phyloP scores from a whole-genome alignment of 129 eudicot species.

The Glebionis coronaria region DNA sequence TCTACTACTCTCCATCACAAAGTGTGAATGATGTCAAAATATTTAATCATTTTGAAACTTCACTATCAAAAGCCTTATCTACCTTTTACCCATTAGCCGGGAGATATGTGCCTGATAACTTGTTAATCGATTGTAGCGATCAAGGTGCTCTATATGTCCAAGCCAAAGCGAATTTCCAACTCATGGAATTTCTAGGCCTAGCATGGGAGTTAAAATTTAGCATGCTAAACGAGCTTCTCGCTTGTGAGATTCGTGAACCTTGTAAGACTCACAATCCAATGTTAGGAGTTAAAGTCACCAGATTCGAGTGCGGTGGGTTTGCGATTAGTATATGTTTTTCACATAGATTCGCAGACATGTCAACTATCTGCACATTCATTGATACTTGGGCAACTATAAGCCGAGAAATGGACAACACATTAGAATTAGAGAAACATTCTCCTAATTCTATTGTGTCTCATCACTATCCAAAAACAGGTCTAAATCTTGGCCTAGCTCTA shows the following conservation, averaged over 20 bases:
- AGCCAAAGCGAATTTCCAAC: neutral
- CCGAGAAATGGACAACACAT: neutral
- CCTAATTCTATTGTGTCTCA: neutral
- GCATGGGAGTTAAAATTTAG: too few species aligned
- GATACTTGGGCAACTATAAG: too few species aligned
- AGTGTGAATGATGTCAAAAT: neutral
- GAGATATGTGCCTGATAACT: too few species aligned
- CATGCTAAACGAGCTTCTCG: neutral
- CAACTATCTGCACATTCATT: neutral
- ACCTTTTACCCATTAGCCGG: too few species aligned
- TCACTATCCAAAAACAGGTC: neutral
- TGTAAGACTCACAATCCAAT: neutral
- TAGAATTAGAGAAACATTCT: neutral
- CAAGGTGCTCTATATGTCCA: too few species aligned
- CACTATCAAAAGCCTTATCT: too few species aligned
- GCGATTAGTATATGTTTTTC: neutral
- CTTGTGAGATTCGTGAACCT: neutral
- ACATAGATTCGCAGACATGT: neutral
- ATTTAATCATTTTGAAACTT: neutral
- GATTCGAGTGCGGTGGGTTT: too few species aligned
- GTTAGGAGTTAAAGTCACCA: neutral
- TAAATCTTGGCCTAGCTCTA: neutral
- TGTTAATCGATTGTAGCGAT: too few species aligned
- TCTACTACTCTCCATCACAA: neutral
- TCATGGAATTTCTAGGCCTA: neutral